Evolutionary conservation across 345 rosid genomes (phyloP).

Genomic region (Toxicodendron radicans): DNA sequence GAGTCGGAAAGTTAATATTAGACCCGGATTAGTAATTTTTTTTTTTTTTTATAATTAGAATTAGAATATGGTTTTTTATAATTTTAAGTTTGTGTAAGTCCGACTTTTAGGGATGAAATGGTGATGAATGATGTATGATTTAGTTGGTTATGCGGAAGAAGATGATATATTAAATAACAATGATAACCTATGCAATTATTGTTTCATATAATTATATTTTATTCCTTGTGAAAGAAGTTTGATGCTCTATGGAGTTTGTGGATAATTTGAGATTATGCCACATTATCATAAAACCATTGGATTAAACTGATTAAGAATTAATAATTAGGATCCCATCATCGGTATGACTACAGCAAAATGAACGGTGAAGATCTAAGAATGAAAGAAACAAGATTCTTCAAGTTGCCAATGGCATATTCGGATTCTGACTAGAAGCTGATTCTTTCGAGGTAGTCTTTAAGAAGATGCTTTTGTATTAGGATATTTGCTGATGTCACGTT

Average conservation of each 20-base stretch:
- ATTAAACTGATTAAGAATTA: neutral
- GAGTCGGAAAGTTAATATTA: slow-evolving; percentile 24
- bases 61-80: neutral
- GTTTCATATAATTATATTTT: neutral
- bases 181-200: neutral
- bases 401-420: slow-evolving; percentile 5
- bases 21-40: neutral
- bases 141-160: neutral
- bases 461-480: neutral
- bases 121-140: neutral
- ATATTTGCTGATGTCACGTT: neutral
- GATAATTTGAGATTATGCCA: neutral
- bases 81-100: neutral
- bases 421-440: neutral
- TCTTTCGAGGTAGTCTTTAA: neutral
- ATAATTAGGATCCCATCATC: neutral
- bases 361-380: neutral
- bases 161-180: neutral
- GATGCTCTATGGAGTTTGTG: no score
- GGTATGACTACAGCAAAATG: no score
- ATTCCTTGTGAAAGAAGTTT: no score
- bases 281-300: neutral
- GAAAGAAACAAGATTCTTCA: neutral
- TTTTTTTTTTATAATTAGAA: neutral
- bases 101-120: neutral